These are phyloP conservation scores for Malus hybrid DNA, from an alignment of 331 rosid species.

Conservation along the genomic window DNA sequence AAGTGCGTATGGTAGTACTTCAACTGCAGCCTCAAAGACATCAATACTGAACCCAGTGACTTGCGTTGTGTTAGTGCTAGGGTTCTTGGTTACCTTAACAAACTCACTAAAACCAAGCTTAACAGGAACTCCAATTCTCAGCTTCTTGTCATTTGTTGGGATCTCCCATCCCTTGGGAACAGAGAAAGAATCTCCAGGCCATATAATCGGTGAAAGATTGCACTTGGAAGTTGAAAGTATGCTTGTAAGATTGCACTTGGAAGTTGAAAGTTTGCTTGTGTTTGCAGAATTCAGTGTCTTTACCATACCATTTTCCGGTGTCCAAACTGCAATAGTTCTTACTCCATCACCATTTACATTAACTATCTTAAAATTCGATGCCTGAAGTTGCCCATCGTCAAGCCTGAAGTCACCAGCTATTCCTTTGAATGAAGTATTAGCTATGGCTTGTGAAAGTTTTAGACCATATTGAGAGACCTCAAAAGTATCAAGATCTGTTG, in stretches of 20 bases:
- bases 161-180: slow-evolving; percentile 16
- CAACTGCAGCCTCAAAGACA: slow-evolving; percentile 31
- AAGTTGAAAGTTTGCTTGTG: neutral
- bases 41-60: slow-evolving; percentile 27
- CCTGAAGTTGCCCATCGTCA: neutral
- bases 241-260: neutral
- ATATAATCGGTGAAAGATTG: neutral
- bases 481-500: neutral
- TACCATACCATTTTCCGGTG: neutral
- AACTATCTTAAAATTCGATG: slow-evolving; percentile 8
- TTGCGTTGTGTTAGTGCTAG: neutral
- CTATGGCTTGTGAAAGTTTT: neutral
- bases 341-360: slow-evolving; percentile 13
- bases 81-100: neutral
- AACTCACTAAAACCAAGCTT: neutral
- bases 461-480: slow-evolving; percentile 12
- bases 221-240: neutral
- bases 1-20: slow-evolving; percentile 30
- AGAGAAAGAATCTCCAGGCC: slow-evolving; percentile 3
- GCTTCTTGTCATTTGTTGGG: slow-evolving; percentile 1
- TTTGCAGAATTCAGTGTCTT: neutral
- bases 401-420: slow-evolving; percentile 15
- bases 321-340: neutral
- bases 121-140: slow-evolving; percentile 13
- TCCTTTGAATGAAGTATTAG: slow-evolving; percentile 4